A percentile compares a stretch with the other conserved stretches of the same genome.
Conservation (phyloP, 1,284 basidiomycete species). For the Chalciporus sp. region DNA sequence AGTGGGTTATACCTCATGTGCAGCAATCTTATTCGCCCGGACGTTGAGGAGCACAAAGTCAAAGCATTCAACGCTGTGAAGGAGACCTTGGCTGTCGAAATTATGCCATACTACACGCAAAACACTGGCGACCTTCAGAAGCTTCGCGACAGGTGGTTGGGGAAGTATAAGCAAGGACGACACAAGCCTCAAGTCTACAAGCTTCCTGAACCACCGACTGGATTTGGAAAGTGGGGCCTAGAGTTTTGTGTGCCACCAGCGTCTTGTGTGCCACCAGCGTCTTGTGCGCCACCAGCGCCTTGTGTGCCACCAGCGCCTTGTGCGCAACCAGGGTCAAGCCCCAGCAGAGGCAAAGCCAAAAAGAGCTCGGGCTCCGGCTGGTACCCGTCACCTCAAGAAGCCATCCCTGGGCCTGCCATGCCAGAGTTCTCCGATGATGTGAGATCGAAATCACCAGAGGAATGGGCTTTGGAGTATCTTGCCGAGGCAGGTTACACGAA, state of each 20-base stretch:
- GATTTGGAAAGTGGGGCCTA: too few species aligned
- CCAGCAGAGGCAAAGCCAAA: too few species aligned
- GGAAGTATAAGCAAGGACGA: conserved; percentile 21
- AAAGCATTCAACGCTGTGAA: conserved; percentile 13
- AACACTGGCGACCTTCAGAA: conserved; percentile 32
- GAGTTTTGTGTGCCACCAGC: too few species aligned
- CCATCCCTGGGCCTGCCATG: too few species aligned
- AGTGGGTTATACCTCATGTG: not conserved
- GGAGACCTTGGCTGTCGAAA: conserved; percentile 32
- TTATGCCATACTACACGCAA: conserved; percentile 33
- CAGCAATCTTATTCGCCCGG: conserved; percentile 26
- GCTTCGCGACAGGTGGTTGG: conserved; percentile 25
- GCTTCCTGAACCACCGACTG: not conserved
- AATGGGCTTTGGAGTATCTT: conserved; percentile 17
- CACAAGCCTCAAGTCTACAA: not conserved
- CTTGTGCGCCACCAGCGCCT: too few species aligned
- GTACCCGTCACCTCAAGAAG: too few species aligned
- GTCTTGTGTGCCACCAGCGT: too few species aligned
- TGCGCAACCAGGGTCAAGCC: too few species aligned
- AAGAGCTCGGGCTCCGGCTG: too few species aligned
- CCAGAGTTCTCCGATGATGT: too few species aligned
- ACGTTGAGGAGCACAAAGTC: conserved; percentile 25
- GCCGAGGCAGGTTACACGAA: conserved; percentile 25
- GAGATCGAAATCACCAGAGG: too few species aligned
- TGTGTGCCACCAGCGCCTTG: too few species aligned